A percentile compares a stretch with the other conserved stretches of the same genome.
phyloP scores from a whole-genome alignment of 2,329 filamentous ascomycete genomes.

The Xylariomycetidae sp. region DNA sequence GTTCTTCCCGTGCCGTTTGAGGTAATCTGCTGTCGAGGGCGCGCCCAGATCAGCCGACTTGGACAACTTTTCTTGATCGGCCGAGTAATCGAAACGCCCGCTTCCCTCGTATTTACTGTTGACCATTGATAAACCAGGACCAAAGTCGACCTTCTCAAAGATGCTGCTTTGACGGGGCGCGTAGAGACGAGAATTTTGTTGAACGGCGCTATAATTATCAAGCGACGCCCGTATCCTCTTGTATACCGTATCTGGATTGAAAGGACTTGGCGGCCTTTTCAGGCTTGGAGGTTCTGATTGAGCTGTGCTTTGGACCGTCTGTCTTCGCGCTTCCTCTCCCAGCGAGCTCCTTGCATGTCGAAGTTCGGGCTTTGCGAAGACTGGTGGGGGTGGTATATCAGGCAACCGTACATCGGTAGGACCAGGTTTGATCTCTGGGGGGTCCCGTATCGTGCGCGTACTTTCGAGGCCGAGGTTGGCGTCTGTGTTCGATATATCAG shows the following conservation, averaged over 20 bases:
- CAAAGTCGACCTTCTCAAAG: slow-evolving; percentile 51
- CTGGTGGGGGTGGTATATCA: slow-evolving; percentile 16
- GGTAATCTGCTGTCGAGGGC: slow-evolving; percentile 41
- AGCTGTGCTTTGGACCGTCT: slow-evolving; percentile 21
- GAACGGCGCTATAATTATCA: slow-evolving; percentile 18
- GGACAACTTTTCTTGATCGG: slow-evolving; percentile 25
- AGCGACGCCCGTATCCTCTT: slow-evolving; percentile 50
- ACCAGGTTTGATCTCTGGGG: slow-evolving; percentile 13
- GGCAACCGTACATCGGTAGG: slow-evolving; percentile 11
- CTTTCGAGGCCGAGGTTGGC: slow-evolving; percentile 12
- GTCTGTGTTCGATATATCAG: slow-evolving; percentile 21
- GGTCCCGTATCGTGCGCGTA: slow-evolving; percentile 11
- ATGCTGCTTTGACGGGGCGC: slow-evolving; percentile 36
- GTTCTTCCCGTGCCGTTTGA: slow-evolving; percentile 40
- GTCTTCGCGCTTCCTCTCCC: slow-evolving; percentile 32
- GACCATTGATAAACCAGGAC: slow-evolving; percentile 44
- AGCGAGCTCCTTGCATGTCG: slow-evolving; percentile 52
- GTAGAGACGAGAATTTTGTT: slow-evolving; percentile 18
- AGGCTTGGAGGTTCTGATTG: slow-evolving; percentile 24
- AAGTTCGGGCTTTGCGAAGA: slow-evolving; percentile 55
- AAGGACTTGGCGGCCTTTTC: slow-evolving; percentile 53
- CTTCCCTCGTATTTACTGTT: slow-evolving; percentile 54
- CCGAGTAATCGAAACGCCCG: slow-evolving; percentile 45
- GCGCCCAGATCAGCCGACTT: slow-evolving; percentile 26
- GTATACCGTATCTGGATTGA: slow-evolving; percentile 52